Base-by-base conservation (phyloP, 768 basidiomycete species). In the Lactifluus volemus region DNA sequence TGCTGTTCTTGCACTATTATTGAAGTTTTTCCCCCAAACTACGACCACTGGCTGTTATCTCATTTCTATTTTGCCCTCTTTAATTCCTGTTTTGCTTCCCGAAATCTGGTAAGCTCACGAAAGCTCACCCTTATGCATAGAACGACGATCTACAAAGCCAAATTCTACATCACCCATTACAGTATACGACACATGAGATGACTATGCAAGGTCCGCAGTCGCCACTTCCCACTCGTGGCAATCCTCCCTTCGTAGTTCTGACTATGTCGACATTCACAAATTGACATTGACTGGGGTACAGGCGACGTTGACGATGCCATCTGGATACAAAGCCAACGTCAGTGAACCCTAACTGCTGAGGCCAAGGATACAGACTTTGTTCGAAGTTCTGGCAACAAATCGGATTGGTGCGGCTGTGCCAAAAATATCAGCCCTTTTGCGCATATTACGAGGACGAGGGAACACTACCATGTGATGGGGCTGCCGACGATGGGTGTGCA, bases 1-100 rank as follows among this genome's bases (percentile, higher is more conserved):
- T 99, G 65, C 77, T 99, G 49, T 99, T 98, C 80, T 73, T 98
- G 67, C 94, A 98, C 73, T 86, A 88, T 73, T 98, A 97, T 74
- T 91, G 75, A 68, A 53, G 12, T 5, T 32, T 36, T 29, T 11
- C 4, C 34, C 45, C 49, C 32, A n/a, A 0, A 38, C 49, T 47
- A 54, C 5, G 49, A 52, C 44, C 12, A 29, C 36, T 25, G 49
- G 38, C 19, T 15, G 12, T 38, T 32, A 12, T 25, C 49, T 14
- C 12, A 14, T 12, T 9, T 8, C 36, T 29, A 50, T 17, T 41
- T 53, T 47, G 25, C 34, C 19, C 21, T 38, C 34, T 9, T 49
- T 25, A 25, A 25, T 2, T 51, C 19, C 10, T 21, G 25, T 25
- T 25, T 8, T 42, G 25, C 34, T 38, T 29, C n/a, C 41, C 15